phyloP scores from a whole-genome alignment of 2,329 filamentous ascomycete species.

The Aspergillus ruber region DNA sequence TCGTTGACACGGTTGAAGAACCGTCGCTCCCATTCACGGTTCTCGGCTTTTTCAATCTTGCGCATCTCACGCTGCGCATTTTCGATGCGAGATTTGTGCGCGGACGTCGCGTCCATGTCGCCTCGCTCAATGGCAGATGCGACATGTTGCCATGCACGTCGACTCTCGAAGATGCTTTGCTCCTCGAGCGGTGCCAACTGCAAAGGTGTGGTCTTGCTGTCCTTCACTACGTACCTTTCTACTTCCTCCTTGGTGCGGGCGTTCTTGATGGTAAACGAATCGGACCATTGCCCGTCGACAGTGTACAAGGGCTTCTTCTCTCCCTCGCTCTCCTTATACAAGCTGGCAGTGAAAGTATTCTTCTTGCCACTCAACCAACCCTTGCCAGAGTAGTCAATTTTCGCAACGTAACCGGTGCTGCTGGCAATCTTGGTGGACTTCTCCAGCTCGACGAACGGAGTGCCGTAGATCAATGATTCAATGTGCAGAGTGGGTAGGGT shows the following conservation, averaged over 20 bases:
- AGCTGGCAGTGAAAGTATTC: conserved; percentile 72
- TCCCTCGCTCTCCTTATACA: conserved; percentile 65
- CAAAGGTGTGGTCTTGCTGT: conserved; percentile 58
- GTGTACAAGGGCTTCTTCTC: conserved; percentile 65
- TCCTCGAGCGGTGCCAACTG: conserved; percentile 64
- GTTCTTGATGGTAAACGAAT: conserved; percentile 70
- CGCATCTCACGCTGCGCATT: conserved; percentile 75
- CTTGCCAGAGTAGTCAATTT: conserved; percentile 88
- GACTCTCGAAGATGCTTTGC: conserved; percentile 81
- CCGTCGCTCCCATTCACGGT: conserved; percentile 69
- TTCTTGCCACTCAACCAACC: conserved; percentile 96
- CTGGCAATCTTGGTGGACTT: conserved; percentile 78
- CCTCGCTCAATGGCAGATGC: conserved; percentile 71
- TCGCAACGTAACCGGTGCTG: conserved; percentile 77
- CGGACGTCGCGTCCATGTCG: conserved; percentile 73
- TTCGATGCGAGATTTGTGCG: conserved; percentile 84
- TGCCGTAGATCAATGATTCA: conserved; percentile 70
- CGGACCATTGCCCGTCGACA: conserved; percentile 86
- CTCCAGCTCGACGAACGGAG: conserved; percentile 85
- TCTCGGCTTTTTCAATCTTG: conserved; percentile 67
- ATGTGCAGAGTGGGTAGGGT: conserved; percentile 88
- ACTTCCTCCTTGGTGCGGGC: conserved; percentile 49
- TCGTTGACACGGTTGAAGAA: conserved; percentile 60
- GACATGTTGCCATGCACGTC: conserved; percentile 82
- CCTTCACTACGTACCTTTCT: conserved; percentile 56